Evolutionary conservation across 345 rosid species (phyloP).

Genomic region (Eucalyptus rudis): DNA sequence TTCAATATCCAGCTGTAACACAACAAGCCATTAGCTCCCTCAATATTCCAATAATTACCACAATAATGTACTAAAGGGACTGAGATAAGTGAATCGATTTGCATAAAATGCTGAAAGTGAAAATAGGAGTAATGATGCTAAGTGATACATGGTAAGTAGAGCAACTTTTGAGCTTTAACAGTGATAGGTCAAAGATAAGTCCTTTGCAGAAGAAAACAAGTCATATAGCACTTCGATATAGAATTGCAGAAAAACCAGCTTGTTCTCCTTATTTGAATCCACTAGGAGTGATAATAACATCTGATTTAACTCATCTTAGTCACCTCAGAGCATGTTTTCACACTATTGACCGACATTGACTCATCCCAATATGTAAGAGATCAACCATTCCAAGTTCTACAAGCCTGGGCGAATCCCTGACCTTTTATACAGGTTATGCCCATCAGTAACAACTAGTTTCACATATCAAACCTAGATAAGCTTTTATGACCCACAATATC

Average conservation of each 20-base stretch:
- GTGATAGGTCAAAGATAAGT: not conserved
- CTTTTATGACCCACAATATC: not conserved
- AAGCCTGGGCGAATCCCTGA: not conserved
- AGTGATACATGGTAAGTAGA: not conserved
- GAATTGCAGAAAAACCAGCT: not conserved
- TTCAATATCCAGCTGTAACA: constrained; percentile 80
- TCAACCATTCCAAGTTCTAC: not conserved
- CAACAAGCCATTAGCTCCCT: not conserved
- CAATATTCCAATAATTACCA: not conserved
- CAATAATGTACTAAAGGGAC: not conserved
- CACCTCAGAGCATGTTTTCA: not conserved
- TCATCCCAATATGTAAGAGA: not conserved
- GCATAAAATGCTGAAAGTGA: not conserved
- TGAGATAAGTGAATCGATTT: not conserved
- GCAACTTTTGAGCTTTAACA: not conserved
- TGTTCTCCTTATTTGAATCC: not conserved
- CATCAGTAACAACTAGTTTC: not conserved
- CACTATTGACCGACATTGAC: not conserved
- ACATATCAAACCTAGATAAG: not conserved
- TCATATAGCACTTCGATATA: not conserved
- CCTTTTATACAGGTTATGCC: not conserved
- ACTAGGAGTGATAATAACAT: not conserved
- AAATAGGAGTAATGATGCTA: not conserved
- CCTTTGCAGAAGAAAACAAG: not conserved
- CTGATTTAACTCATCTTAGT: not conserved